Evolutionary conservation across 768 basidiomycete species (phyloP).

Genomic region (Xanthoconium stramineum): DNA sequence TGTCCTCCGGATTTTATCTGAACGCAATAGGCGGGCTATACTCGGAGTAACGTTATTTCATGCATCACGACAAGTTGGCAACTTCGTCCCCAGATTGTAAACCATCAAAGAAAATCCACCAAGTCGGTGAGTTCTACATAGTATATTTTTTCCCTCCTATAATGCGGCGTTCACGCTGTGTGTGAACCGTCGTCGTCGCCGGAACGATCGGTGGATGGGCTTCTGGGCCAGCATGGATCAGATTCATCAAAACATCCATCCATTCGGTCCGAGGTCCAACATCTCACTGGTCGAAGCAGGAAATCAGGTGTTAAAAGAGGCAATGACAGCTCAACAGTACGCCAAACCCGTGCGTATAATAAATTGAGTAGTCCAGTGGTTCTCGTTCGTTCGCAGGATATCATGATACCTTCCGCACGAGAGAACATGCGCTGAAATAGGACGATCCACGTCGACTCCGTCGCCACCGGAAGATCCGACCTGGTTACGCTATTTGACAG

Average conservation of each 20-base stretch:
- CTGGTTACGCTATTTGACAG: too few species aligned
- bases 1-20: background rate
- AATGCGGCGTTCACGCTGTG: background rate
- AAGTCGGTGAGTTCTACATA: background rate
- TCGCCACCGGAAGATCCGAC: background rate
- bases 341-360: too few species aligned
- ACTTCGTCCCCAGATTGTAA: background rate
- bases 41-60: background rate
- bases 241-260: too few species aligned
- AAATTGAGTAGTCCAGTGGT: too few species aligned
- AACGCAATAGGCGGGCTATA: background rate
- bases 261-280: too few species aligned
- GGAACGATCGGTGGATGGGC: background rate
- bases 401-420: background rate
- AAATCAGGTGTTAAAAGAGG: too few species aligned
- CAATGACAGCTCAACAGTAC: too few species aligned
- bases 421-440: background rate
- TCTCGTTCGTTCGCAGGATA: background rate
- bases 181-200: background rate
- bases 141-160: background rate
- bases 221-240: too few species aligned
- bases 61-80: background rate
- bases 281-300: too few species aligned
- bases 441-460: background rate
- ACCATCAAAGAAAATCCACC: background rate